These are phyloP conservation scores for Rhodamnia argentea DNA, from an alignment of 345 rosid genomes.

Conservation along the genomic window DNA sequence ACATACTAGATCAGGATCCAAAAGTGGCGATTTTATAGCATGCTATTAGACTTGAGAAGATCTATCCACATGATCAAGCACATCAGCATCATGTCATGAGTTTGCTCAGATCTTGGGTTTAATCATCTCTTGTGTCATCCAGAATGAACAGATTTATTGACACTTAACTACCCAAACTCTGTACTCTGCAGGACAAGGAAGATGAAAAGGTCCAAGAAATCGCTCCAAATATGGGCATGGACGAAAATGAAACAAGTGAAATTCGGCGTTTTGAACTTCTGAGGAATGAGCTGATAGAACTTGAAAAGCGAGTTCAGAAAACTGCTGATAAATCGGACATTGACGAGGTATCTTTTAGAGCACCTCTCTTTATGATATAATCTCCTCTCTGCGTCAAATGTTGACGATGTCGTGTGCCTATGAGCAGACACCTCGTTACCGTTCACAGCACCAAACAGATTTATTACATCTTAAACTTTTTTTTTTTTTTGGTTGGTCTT, in stretches of 20 bases:
- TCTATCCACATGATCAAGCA: not conserved
- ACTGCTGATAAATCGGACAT: slow-evolving; percentile 54
- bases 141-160: not conserved
- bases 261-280: slow-evolving; percentile 68
- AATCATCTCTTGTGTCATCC: not conserved
- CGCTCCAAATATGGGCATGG: slow-evolving; percentile 17
- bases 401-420: not conserved
- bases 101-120: not conserved
- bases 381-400: not conserved
- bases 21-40: not conserved
- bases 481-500: not conserved
- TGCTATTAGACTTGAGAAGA: not conserved
- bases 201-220: slow-evolving; percentile 24
- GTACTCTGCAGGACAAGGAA: slow-evolving; percentile 34
- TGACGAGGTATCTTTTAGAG: slow-evolving; percentile 43
- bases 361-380: not conserved
- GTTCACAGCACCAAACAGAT: not conserved
- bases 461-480: not conserved
- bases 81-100: not conserved
- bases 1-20: not conserved
- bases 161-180: not conserved
- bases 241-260: slow-evolving; percentile 48
- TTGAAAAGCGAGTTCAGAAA: slow-evolving; percentile 79
- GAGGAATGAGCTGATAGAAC: slow-evolving; percentile 85
- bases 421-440: not conserved